Evolutionary conservation across 2,329 filamentous ascomycete species (phyloP), one percentile per base, ranked within the genome.

Genomic region (Phoma sp.): DNA sequence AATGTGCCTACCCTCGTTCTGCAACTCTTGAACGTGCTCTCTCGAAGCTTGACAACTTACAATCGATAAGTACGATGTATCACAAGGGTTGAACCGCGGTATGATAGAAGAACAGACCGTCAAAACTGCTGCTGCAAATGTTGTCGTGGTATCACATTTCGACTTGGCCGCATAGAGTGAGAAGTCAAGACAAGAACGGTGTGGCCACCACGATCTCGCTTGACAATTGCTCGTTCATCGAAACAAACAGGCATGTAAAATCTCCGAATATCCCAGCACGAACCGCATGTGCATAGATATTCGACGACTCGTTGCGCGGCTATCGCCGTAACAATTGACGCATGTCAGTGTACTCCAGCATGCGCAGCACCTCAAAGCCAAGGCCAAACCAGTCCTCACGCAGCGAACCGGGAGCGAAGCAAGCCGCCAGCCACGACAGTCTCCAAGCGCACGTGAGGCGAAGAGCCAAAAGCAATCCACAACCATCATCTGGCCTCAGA

Each of bases 241-340:
- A 27, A 27, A 17, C n/a, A 27, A 17, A 43, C 47, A 50, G 24
- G 31, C 32, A 31, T 50, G 1, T 8, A 29, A 38, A 55, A 36
- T 46, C 38, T 46, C 52, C 46, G 52, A 43, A 6, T 8, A 8
- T 17, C 21, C 32, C 40, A 35, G 27, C 45, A 21, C 31, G 40
- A 44, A 27, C 40, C 39, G 51, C 45, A 44, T 29, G 22, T 25
- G 45, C 51, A 32, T 48, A n/a, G 21, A 33, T 27, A 12, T 22
- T 43, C 27, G 10, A 19, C 24, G 5, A 15, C 9, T 12, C 17
- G 22, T 37, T 43, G 17, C 10, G 19, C 32, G 31, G n/a, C 22
- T 13, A 12, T 27, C 6, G 37, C 17, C 21, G 12, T 32, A n/a
- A 29, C 7, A 17, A 17, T 19, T 6, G 32, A 43, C 24, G 47